Evolutionary conservation across 2,329 filamentous ascomycete species (phyloP), one percentile per base, ranked within the genome.

Genomic region (Sclerotinia trifoliorum): DNA sequence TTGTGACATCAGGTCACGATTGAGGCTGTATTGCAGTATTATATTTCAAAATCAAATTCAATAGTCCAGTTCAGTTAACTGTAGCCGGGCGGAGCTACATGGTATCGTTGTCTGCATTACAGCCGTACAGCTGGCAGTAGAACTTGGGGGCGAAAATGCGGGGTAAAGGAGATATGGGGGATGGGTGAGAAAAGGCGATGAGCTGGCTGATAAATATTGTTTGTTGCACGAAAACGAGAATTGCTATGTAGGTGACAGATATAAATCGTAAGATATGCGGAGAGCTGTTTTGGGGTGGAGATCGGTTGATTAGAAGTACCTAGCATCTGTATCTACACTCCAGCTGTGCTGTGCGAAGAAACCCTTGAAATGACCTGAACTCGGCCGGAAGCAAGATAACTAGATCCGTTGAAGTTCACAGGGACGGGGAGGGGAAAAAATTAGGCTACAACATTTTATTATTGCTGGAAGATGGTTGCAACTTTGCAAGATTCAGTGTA

Each of bases 1-100:
- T 42, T 46, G 26, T 65, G 62, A 44, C n/a, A 64, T 39, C n/a
- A 52, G 54, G 44, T 61, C 44, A 49, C 39, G n/a, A 60, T 21
- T 61, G 65, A 66, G 65, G 55, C 65, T 52, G 55, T 66, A 56
- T 66, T 66, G 55, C 46, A 67, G 56, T 63, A 63, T 54, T 61
- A 35, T 48, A 66, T 66, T 35, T 24, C 39, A 46, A 49, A 48
- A 35, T 44, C 46, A 48, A 52, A 51, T 39, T 63, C 57, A 46
- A 67, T 67, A 67, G 56, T 62, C 24, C 46, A 39, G 8, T 24
- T 42, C 49, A 21, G 26, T 46, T 46, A 60, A 17, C 51, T 65
- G 24, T 56, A 54, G 51, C 35, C 56, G 44, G 7, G 35, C 62
- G 46, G 54, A 65, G 62, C 35, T 24, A 56, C 13, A 65, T 44